Conservation (phyloP, 176 grass and related monocot species). For the Oryza officinalis region DNA sequence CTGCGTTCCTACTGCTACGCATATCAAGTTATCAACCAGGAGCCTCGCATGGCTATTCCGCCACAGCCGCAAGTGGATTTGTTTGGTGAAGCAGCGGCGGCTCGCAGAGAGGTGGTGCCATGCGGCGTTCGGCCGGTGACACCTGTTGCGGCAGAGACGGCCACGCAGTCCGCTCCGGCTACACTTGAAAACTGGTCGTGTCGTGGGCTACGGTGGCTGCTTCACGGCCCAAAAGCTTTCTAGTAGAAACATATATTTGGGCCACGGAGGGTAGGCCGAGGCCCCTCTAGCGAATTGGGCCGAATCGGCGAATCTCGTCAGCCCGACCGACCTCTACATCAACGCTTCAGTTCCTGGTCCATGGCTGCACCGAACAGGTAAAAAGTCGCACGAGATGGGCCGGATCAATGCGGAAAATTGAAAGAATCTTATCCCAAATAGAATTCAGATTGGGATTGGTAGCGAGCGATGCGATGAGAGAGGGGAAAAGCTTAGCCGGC, state of each 20-base stretch:
- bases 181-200: background rate
- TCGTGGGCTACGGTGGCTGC: too few species aligned
- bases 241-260: background rate
- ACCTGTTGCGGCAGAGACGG: constrained; percentile 12
- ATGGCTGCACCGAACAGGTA: background rate
- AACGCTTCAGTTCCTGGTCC: background rate
- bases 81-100: background rate
- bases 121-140: background rate
- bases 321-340: too few species aligned
- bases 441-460: background rate
- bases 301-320: too few species aligned
- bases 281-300: too few species aligned
- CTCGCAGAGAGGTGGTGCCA: background rate
- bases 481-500: background rate
- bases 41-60: too few species aligned
- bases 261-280: background rate
- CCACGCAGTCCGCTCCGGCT: background rate
- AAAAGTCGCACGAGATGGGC: background rate
- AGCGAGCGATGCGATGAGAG: background rate
- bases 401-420: background rate
- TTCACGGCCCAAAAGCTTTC: background rate
- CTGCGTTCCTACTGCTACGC: too few species aligned
- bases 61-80: background rate
- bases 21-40: too few species aligned
- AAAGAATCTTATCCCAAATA: background rate